Evolutionary conservation across 148 eudicot genomes (phyloP), one percentile per base, ranked within the genome.

Genomic region (Chenopodium formosanum): DNA sequence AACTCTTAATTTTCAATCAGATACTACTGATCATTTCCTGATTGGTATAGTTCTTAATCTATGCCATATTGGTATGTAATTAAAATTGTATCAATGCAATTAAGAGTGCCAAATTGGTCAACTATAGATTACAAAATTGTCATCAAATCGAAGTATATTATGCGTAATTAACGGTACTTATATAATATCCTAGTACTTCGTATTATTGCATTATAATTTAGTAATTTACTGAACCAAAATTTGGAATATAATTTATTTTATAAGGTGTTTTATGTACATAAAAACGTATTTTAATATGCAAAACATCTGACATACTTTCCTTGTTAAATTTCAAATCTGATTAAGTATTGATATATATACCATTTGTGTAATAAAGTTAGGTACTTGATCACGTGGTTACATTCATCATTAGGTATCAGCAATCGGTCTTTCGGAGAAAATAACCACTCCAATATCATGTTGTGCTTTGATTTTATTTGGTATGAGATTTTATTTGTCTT

Each of bases 381-480:
- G 53, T 73, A 47, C 76, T 46, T 74, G 77, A 74, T 74, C 77
- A 74, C 77, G 63, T 74, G 77, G 63, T 50, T 74, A 74, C 32
- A 58, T 4, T 50, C 77, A 74, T 50, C 31, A 74, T 74, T 74
- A 74, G 77, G 62, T 52, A 0, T 22, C 11, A 74, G 63, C 77
- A 47, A 23, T 8, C 47, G 2, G 44, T 31, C 9, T 25, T 27
- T 66, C 4, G 46, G 68, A 25, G 31, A 65, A 69, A 10, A 65
- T 50, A 62, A 40, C 46, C 10, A 66, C 22, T 75, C 20, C 25
- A 13, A 53, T 25, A 53, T 75, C 31, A 75, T 58, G 47, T 3
- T 56, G 25, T 75, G 17, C 29, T 75, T 7, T 56, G 22, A n/a
- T 37, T 31, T 56, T 9, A 75, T 8, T 44, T 0, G 10, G 4